Percentiles rank a stretch among this genome's conserved stretches.
Conservation (phyloP, 805 yeast species). For the Ogataea angusta region DNA sequence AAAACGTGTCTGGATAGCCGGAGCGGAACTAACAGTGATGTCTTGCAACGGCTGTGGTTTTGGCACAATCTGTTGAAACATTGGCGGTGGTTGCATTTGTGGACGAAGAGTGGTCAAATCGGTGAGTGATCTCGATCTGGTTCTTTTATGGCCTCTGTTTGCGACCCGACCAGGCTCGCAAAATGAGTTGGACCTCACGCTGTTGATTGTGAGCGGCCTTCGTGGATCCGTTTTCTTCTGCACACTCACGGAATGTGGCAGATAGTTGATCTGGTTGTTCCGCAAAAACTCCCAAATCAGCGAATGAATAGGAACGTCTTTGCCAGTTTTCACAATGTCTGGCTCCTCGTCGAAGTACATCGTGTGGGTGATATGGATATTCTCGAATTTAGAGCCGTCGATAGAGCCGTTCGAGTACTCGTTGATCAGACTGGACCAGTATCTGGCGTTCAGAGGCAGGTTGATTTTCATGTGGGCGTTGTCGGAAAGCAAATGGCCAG, state of each 20-base stretch:
- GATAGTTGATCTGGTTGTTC: conserved; percentile 16
- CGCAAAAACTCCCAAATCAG: conserved; percentile 33
- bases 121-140: conserved; percentile 35
- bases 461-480: conserved; percentile 23
- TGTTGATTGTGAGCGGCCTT: background rate
- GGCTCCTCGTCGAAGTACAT: conserved; percentile 30
- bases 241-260: conserved; percentile 28
- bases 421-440: conserved; percentile 32
- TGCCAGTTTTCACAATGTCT: conserved; percentile 13
- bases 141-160: conserved; percentile 32
- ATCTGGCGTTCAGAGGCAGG: conserved; percentile 31
- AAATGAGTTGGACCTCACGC: conserved; percentile 4
- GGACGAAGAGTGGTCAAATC: conserved; percentile 26
- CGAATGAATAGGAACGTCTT: conserved; percentile 24
- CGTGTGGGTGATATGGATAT: conserved; percentile 28
- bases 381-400: conserved; percentile 19
- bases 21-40: conserved; percentile 18
- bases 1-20: conserved; percentile 23
- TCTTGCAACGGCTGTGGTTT: conserved; percentile 1
- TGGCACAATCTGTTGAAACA: conserved; percentile 3
- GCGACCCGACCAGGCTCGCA: background rate
- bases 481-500: conserved; percentile 26
- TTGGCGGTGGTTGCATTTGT: conserved; percentile 2
- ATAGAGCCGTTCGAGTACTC: conserved; percentile 32
- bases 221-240: conserved; percentile 1